phyloP scores from a whole-genome alignment of 2,329 filamentous ascomycete genomes.

The Onygena corvina region DNA sequence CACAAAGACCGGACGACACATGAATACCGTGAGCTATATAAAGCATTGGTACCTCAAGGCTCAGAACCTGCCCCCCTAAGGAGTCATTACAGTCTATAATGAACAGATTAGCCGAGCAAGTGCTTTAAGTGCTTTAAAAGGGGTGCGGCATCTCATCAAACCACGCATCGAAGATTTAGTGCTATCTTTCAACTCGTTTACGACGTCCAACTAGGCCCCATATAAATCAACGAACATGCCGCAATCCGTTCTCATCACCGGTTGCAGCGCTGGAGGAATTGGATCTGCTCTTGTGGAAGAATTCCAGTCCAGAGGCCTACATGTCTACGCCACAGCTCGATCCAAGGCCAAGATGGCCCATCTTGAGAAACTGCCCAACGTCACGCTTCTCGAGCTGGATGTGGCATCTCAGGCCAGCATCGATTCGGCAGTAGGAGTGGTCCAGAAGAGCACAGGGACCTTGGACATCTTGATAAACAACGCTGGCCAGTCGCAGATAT shows the following conservation, averaged over 20 bases:
- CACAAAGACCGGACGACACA: no score
- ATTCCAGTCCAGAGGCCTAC: constrained; percentile 27
- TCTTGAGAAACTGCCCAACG: constrained; percentile 18
- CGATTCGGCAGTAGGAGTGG: constrained; percentile 21
- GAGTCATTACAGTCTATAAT: no score
- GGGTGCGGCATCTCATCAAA: no score
- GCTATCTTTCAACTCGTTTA: neutral
- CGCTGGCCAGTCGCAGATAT: constrained; percentile 26
- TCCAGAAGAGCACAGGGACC: constrained; percentile 22
- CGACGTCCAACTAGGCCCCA: neutral
- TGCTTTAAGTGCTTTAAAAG: no score
- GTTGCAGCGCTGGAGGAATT: constrained; percentile 31
- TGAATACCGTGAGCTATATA: no score
- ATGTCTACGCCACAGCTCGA: constrained; percentile 27
- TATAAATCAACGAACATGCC: neutral
- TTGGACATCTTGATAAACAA: constrained; percentile 37
- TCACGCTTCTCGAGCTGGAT: constrained; percentile 25
- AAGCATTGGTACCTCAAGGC: no score
- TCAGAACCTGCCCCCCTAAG: no score
- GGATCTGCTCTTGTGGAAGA: constrained; percentile 28
- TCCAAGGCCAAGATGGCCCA: constrained; percentile 19
- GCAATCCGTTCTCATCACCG: constrained; percentile 28
- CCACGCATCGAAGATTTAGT: no score
- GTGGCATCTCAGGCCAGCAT: constrained; percentile 22
- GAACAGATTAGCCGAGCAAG: no score